Evolutionary conservation across 139 green algal genomes (phyloP).

Genomic region (Dunaliella primolecta): DNA sequence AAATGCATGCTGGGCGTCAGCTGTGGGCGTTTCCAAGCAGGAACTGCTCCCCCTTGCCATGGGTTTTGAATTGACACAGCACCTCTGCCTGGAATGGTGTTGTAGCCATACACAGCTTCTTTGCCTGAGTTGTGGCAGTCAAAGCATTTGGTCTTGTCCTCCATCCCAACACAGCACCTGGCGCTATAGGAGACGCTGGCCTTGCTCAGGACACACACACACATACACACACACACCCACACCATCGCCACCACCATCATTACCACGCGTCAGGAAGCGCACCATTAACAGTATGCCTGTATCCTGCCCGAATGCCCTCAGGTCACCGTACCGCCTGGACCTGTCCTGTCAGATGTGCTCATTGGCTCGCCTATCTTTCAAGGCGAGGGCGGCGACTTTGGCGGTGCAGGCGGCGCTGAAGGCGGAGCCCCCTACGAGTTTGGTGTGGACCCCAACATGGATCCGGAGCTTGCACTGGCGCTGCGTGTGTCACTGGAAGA

Average conservation of each 20-base stretch:
- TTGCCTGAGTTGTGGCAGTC: too few species aligned
- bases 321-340: slow-evolving; percentile 83
- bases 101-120: too few species aligned
- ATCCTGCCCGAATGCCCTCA: not conserved
- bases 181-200: too few species aligned
- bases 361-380: slow-evolving; percentile 93
- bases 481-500: slow-evolving; percentile 94
- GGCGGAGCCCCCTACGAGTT: slow-evolving; percentile 78
- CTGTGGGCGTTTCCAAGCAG: too few species aligned
- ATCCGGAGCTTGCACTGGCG: slow-evolving; percentile 93
- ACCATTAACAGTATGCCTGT: too few species aligned
- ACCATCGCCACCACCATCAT: not conserved
- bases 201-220: not conserved
- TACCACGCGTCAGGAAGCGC: too few species aligned
- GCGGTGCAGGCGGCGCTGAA: slow-evolving; percentile 36
- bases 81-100: too few species aligned
- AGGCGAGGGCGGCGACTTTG: slow-evolving; percentile 61
- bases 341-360: slow-evolving; percentile 88
- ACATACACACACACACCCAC: not conserved
- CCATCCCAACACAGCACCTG: too few species aligned
- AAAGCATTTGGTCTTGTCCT: too few species aligned
- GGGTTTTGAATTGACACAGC: too few species aligned
- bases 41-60: too few species aligned
- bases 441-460: slow-evolving; percentile 94
- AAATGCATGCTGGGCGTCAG: too few species aligned